Evolutionary conservation across 306 rosid species (phyloP).

Genomic region (Medicago arabica): DNA sequence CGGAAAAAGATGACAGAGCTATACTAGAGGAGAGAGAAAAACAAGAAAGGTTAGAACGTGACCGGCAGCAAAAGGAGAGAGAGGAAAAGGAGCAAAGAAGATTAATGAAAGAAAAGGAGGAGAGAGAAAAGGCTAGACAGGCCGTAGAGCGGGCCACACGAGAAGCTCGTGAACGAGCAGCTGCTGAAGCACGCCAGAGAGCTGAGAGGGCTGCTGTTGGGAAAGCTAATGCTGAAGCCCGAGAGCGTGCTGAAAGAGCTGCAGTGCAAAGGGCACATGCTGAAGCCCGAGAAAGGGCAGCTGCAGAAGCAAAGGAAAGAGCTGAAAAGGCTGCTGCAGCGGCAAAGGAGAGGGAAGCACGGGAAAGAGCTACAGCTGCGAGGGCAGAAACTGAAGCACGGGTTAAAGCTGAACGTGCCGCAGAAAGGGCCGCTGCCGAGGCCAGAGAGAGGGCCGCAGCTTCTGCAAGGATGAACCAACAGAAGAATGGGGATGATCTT

Average conservation of each 20-base stretch:
- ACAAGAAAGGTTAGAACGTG: slow-evolving; percentile 69
- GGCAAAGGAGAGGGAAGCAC: slow-evolving; percentile 53
- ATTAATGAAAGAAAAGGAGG: slow-evolving; percentile 68
- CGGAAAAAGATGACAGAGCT: slow-evolving; percentile 72
- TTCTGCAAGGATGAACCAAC: slow-evolving; percentile 77
- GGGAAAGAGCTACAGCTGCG: slow-evolving; percentile 53
- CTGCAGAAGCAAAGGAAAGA: slow-evolving; percentile 79
- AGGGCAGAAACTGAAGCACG: slow-evolving; percentile 82
- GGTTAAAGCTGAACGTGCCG: slow-evolving; percentile 77
- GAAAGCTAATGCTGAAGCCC: slow-evolving; percentile 86
- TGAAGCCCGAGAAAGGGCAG: slow-evolving; percentile 99
- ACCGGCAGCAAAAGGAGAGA: slow-evolving; percentile 68
- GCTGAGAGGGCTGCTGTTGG: slow-evolving; percentile 92
- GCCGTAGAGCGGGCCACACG: slow-evolving; percentile 99
- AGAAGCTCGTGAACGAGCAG: slow-evolving; percentile 99
- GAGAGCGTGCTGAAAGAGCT: slow-evolving; percentile 95
- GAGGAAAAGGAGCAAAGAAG: slow-evolving; percentile 74
- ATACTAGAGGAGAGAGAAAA: slow-evolving; percentile 62
- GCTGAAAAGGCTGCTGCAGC: slow-evolving; percentile 74
- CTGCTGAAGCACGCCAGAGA: slow-evolving; percentile 74
- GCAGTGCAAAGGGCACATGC: slow-evolving; percentile 97
- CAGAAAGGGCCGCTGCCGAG: slow-evolving; percentile 81
- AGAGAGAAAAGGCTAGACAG: slow-evolving; percentile 81
- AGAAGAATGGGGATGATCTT: slow-evolving; percentile 79
- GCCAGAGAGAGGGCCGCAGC: slow-evolving; percentile 83